Conservation (phyloP, 208 protist species). For the Leishmania tropica region DNA sequence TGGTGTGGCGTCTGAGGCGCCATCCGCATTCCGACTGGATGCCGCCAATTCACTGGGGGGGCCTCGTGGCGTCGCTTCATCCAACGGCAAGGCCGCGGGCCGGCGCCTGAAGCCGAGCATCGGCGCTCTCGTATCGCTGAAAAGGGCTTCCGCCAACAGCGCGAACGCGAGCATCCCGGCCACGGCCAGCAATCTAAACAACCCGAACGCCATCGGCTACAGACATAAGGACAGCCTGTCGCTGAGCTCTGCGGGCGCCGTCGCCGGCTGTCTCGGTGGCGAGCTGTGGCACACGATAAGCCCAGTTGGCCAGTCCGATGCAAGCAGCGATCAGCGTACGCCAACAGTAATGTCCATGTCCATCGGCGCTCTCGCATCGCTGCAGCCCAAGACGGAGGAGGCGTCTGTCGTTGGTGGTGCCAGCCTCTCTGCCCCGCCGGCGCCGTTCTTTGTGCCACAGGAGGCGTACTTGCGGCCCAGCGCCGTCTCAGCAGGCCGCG, state of each 20-base stretch:
- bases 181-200: conserved; percentile 5
- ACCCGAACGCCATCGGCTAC: neutral
- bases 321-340: conserved; percentile 1
- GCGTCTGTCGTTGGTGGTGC: neutral
- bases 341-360: neutral
- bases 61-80: neutral
- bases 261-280: neutral
- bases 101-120: conserved; percentile 23
- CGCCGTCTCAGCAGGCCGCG: neutral
- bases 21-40: neutral
- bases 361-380: neutral
- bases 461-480: neutral
- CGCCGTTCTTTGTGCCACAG: conserved; percentile 1
- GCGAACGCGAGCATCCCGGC: conserved; percentile 2
- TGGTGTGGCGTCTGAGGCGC: neutral
- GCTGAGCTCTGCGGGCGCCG: conserved; percentile 8
- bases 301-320: conserved; percentile 2
- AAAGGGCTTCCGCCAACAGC: neutral
- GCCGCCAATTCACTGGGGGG: neutral
- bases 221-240: conserved; percentile 3
- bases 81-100: conserved; percentile 1
- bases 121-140: conserved; percentile 4
- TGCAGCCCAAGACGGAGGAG: conserved; percentile 5
- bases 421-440: neutral
- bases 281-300: conserved; percentile 29